A percentile compares a stretch with the other conserved stretches of the same genome.
Conservation (phyloP, 1,139 yeast genomes). For the Blastobotrys niveus region DNA sequence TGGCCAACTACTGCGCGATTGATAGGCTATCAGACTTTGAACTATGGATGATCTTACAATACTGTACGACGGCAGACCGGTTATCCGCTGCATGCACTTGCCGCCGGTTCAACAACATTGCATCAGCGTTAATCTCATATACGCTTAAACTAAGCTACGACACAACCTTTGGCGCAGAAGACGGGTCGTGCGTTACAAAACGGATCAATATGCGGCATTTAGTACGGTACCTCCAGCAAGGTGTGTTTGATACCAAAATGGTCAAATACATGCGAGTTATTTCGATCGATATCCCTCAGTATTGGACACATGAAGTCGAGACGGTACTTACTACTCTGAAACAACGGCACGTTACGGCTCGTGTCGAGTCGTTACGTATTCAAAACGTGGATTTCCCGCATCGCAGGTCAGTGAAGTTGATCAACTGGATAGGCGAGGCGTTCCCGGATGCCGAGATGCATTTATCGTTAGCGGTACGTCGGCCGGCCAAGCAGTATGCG, state of each 20-base stretch:
- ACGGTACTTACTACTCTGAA: neutral
- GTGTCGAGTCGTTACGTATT: neutral
- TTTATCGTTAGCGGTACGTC: neutral
- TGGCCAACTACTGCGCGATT: too few relatives aligned
- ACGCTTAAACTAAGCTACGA: slow-evolving; percentile 7
- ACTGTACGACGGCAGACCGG: neutral
- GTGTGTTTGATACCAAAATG: slow-evolving; percentile 7
- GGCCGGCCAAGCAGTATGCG: neutral
- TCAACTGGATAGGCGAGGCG: neutral
- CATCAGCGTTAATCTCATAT: neutral
- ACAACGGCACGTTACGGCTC: neutral
- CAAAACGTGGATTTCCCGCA: slow-evolving; percentile 4
- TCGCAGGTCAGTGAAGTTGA: neutral
- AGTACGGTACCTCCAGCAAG: neutral
- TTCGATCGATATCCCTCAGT: neutral
- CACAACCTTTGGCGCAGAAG: neutral
- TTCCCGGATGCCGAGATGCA: neutral
- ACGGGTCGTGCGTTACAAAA: slow-evolving; percentile 4
- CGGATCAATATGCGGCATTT: slow-evolving; percentile 7
- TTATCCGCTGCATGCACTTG: neutral
- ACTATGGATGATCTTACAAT: neutral
- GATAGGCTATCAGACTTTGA: neutral
- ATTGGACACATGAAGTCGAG: neutral
- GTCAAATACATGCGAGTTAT: neutral
- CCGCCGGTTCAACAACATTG: neutral